phyloP scores from a whole-genome alignment of 208 protist genomes.

The Wallacemonas sp. region DNA sequence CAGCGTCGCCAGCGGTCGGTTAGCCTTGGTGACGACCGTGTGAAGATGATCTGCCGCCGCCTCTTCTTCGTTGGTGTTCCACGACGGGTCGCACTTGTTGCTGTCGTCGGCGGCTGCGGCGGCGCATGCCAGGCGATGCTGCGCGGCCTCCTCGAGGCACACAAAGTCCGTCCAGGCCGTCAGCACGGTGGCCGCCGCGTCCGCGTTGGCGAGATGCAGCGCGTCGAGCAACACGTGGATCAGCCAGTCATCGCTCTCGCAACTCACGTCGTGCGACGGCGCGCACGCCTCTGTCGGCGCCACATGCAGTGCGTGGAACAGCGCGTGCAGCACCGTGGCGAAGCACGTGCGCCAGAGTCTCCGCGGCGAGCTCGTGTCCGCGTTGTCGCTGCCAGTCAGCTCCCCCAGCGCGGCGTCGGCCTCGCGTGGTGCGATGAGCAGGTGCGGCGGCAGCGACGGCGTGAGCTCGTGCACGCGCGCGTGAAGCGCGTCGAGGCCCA shows the following conservation, averaged over 20 bases:
- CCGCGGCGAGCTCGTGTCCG: not conserved
- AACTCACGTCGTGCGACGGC: not conserved
- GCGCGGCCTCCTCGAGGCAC: not conserved
- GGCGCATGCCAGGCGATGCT: not conserved
- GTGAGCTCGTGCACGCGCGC: not conserved
- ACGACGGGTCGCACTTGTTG: not conserved
- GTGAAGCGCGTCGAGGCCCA: not conserved
- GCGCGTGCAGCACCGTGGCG: not conserved
- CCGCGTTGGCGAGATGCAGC: not conserved
- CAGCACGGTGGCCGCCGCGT: not conserved
- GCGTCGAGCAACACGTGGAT: not conserved
- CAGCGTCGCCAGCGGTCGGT: too few species aligned
- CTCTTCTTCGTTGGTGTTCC: not conserved
- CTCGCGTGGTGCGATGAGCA: not conserved
- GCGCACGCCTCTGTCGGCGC: not conserved
- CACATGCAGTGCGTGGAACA: not conserved
- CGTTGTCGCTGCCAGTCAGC: too few species aligned
- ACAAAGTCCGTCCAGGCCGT: slow-evolving; percentile 8
- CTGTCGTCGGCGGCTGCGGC: not conserved
- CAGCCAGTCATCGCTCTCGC: not conserved
- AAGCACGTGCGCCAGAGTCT: not conserved
- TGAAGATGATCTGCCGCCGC: too few species aligned
- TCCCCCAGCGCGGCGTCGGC: too few species aligned
- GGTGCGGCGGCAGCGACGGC: not conserved
- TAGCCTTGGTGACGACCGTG: too few species aligned